phyloP scores from a whole-genome alignment of 2,329 filamentous ascomycete species.

The Epichloe sibirici region DNA sequence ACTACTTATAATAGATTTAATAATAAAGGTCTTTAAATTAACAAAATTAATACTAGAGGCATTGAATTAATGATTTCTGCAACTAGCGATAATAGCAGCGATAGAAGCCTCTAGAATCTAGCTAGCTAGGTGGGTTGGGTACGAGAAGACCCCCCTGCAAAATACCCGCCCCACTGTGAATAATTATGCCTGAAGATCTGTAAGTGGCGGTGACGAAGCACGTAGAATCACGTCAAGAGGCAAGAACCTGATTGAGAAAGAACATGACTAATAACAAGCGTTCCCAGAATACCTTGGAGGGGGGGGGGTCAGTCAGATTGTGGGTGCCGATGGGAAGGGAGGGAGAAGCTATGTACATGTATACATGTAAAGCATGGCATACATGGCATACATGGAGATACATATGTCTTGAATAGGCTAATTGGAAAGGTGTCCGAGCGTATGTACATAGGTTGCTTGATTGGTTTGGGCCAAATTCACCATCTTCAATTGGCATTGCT shows the following conservation, averaged over 20 bases:
- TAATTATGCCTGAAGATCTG: too few relatives aligned
- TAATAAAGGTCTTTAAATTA: too few relatives aligned
- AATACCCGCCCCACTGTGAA: too few relatives aligned
- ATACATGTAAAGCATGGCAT: too few relatives aligned
- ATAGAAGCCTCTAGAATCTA: too few relatives aligned
- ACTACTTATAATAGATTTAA: too few relatives aligned
- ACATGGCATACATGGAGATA: background rate
- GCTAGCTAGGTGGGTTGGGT: too few relatives aligned
- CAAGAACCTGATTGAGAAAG: background rate
- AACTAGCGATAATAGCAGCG: too few relatives aligned
- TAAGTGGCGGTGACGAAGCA: background rate
- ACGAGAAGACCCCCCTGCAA: too few relatives aligned
- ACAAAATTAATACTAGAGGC: too few relatives aligned
- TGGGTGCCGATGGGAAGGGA: background rate
- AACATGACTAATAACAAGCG: background rate
- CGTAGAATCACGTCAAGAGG: background rate
- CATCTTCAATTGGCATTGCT: background rate
- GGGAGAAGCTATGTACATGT: background rate
- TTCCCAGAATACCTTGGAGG: background rate
- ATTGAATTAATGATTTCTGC: too few relatives aligned
- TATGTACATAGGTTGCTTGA: background rate
- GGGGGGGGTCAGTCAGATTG: too few relatives aligned
- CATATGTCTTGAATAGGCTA: background rate
- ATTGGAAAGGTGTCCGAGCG: background rate
- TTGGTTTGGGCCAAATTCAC: background rate